These are phyloP conservation scores for Sanguinoderma infundibulare DNA, from an alignment of 1,284 basidiomycete species.

Conservation along the genomic window DNA sequence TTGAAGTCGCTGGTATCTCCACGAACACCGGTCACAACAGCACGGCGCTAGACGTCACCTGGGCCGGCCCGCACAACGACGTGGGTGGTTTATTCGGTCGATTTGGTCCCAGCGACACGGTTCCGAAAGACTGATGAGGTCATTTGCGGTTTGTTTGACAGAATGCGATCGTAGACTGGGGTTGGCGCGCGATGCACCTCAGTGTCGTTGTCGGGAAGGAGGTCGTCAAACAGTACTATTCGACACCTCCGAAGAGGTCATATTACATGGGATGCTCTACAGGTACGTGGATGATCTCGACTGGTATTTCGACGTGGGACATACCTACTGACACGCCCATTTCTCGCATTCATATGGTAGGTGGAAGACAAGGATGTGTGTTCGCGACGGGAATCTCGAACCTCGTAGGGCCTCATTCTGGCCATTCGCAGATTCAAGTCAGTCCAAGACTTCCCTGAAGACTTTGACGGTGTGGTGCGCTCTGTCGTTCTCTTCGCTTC, in stretches of 20 bases:
- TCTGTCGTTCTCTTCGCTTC: not conserved
- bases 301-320: not conserved
- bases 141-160: slow-evolving; percentile 6
- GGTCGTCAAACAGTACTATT: slow-evolving; percentile 33
- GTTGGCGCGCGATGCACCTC: slow-evolving; percentile 34
- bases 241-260: slow-evolving; percentile 25
- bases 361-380: slow-evolving; percentile 33
- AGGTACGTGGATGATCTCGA: slow-evolving; percentile 19
- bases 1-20: slow-evolving; percentile 33
- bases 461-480: slow-evolving; percentile 36
- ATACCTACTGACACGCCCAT: not conserved
- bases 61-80: slow-evolving; percentile 34
- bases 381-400: not conserved
- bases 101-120: too few relatives aligned
- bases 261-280: slow-evolving; percentile 39
- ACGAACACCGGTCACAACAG: slow-evolving; percentile 34
- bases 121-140: not conserved
- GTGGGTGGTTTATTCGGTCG: slow-evolving; percentile 17
- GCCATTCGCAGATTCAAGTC: slow-evolving; percentile 28
- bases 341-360: slow-evolving; percentile 9
- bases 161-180: slow-evolving; percentile 37
- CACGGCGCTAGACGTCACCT: slow-evolving; percentile 22
- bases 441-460: slow-evolving; percentile 34
- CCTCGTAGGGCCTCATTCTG: not conserved
- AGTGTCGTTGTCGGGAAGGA: slow-evolving; percentile 33